Evolutionary conservation across 306 rosid genomes (phyloP).

Genomic region (Dicorynia guianensis): DNA sequence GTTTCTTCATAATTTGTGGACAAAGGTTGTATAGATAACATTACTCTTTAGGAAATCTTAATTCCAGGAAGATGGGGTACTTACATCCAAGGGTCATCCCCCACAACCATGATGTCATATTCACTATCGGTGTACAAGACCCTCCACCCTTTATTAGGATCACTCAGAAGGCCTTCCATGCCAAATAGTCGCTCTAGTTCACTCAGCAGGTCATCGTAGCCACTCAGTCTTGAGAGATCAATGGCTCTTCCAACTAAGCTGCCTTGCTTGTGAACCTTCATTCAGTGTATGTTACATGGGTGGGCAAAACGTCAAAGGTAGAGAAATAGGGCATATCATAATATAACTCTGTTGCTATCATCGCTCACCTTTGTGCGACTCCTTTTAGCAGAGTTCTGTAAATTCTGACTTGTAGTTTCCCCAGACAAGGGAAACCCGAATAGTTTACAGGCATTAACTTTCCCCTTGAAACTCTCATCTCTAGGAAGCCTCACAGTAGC

Average conservation of each 20-base stretch:
- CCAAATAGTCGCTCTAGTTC: conserved; percentile 91
- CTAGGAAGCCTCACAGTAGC: conserved; percentile 55
- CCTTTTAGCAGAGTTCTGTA: conserved; percentile 68
- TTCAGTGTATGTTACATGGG: conserved; percentile 58
- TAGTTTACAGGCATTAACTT: conserved; percentile 66
- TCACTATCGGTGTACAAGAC: conserved; percentile 90
- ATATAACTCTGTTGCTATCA: conserved; percentile 55
- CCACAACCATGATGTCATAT: conserved; percentile 94
- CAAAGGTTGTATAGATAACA: no score
- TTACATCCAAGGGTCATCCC: conserved; percentile 97
- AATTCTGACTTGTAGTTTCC: conserved; percentile 61
- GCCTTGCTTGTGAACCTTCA: conserved; percentile 99
- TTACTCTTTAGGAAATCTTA: conserved; percentile 29
- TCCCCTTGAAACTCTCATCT: conserved; percentile 60
- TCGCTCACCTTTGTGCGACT: conserved; percentile 95
- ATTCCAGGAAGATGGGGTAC: conserved; percentile 45
- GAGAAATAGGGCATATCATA: conserved; percentile 53
- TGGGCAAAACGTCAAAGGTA: conserved; percentile 59
- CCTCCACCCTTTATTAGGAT: conserved; percentile 86
- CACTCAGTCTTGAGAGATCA: conserved; percentile 83
- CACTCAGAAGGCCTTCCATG: conserved; percentile 94
- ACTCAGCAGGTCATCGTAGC: conserved; percentile 75
- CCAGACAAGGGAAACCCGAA: conserved; percentile 83
- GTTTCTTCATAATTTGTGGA: no score
- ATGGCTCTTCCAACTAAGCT: conserved; percentile 97